phyloP scores from a whole-genome alignment of 2,329 filamentous ascomycete genomes.

The Pseudogymnoascus sp. region DNA sequence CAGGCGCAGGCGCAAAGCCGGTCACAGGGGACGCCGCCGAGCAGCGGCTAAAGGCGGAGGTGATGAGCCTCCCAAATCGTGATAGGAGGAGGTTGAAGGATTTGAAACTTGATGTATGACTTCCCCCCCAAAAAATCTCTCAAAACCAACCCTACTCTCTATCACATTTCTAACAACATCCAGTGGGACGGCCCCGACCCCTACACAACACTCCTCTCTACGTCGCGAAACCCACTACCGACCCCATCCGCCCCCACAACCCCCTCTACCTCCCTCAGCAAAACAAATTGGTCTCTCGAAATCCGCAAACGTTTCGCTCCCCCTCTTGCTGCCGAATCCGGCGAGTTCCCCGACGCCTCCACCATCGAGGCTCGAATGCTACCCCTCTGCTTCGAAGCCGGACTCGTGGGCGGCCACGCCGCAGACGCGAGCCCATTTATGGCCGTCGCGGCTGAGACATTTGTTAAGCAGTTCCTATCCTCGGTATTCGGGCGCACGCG shows the following conservation, averaged over 20 bases:
- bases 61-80: constrained; percentile 61
- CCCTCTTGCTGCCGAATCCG: constrained; percentile 57
- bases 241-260: not conserved
- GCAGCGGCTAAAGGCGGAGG: constrained; percentile 56
- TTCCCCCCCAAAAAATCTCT: not conserved
- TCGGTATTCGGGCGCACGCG: constrained; percentile 56
- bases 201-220: constrained; percentile 21
- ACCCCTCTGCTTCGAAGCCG: constrained; percentile 59
- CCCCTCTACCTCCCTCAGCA: not conserved
- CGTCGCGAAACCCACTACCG: not conserved
- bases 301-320: constrained; percentile 58
- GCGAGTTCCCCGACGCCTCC: constrained; percentile 59
- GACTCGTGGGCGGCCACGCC: constrained; percentile 50
- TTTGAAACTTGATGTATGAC: constrained; percentile 48
- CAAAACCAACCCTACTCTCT: not conserved
- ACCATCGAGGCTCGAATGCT: constrained; percentile 58
- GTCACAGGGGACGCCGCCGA: constrained; percentile 58
- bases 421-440: constrained; percentile 55
- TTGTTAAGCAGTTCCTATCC: constrained; percentile 58
- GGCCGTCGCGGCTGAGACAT: constrained; percentile 57
- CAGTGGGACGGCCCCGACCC: constrained; percentile 27
- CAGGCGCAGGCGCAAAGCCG: constrained; percentile 50
- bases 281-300: constrained; percentile 54
- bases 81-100: constrained; percentile 62
- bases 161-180: not conserved